phyloP scores from a whole-genome alignment of 2,329 filamentous ascomycete genomes.

The Fusarium lyarnte region DNA sequence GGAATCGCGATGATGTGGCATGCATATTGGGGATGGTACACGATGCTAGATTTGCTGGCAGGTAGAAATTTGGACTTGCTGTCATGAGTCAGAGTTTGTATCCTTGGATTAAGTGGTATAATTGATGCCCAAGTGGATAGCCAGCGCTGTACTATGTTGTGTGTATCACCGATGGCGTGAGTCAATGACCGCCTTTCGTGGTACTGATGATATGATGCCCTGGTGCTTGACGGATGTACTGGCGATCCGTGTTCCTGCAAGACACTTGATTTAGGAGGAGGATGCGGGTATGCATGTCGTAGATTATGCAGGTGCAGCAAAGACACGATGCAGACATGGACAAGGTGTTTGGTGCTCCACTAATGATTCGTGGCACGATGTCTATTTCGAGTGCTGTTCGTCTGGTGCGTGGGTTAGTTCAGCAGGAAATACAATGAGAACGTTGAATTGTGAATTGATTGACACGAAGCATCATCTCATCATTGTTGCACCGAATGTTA shows the following conservation, averaged over 20 bases:
- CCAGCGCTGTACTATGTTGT: not conserved
- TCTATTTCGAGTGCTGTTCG: not conserved
- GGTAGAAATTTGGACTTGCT: not conserved
- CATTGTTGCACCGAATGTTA: not conserved
- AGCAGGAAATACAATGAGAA: rapidly evolving
- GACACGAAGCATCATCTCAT: not conserved
- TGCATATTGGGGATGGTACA: slow-evolving; percentile 17
- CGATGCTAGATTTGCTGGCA: slow-evolving; percentile 22
- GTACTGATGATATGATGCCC: not conserved
- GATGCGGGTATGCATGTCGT: not conserved
- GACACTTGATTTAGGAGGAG: not conserved
- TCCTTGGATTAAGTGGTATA: slow-evolving; percentile 4
- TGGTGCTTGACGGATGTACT: not conserved
- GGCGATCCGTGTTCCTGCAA: not conserved
- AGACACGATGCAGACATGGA: not conserved
- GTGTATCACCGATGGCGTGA: not conserved
- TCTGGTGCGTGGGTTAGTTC: rapidly evolving
- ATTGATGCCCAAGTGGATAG: slow-evolving; percentile 15
- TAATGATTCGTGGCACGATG: not conserved
- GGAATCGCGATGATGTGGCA: slow-evolving; percentile 25
- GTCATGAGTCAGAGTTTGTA: slow-evolving; percentile 18
- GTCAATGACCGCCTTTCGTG: not conserved
- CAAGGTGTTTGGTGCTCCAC: not conserved
- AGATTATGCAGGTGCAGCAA: slow-evolving; percentile 2
- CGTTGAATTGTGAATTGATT: not conserved